These are phyloP conservation scores for Entoloma clypeatum DNA, from an alignment of 1,284 basidiomycete genomes.

Conservation along the genomic window DNA sequence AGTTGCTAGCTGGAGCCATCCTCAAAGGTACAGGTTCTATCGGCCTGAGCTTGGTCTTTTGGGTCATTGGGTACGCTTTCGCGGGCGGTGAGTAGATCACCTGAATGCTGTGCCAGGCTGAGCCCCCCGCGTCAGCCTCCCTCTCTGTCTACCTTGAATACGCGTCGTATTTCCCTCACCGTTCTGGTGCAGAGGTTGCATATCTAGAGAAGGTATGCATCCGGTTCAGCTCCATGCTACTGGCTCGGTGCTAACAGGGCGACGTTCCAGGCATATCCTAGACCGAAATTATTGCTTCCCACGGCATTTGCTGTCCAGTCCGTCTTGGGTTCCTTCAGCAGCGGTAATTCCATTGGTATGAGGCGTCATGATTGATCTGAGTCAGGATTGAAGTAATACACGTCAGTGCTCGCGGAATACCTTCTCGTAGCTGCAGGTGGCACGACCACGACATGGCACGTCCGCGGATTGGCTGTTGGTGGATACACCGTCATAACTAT, in stretches of 20 bases:
- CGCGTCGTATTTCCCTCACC: slow-evolving; percentile 39
- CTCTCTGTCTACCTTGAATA: slow-evolving; percentile 35
- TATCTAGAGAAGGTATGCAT: slow-evolving; percentile 38
- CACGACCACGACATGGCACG: slow-evolving; percentile 28
- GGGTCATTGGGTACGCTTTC: slow-evolving; percentile 39
- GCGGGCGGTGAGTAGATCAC: slow-evolving; percentile 27
- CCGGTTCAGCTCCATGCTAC: neutral
- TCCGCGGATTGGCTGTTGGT: slow-evolving; percentile 34
- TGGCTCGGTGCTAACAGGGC: neutral
- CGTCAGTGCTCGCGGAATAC: slow-evolving; percentile 31
- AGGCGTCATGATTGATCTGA: neutral
- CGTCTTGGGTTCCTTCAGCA: slow-evolving; percentile 38
- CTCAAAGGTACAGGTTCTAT: slow-evolving; percentile 39
- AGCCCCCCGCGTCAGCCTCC: slow-evolving; percentile 20
- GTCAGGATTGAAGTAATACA: neutral
- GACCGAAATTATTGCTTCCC: slow-evolving; percentile 36
- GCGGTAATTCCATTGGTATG: slow-evolving; percentile 33
- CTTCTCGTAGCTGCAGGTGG: slow-evolving; percentile 30
- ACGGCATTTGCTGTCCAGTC: slow-evolving; percentile 42
- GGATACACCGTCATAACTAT: slow-evolving; percentile 30
- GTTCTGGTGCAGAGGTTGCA: slow-evolving; percentile 46
- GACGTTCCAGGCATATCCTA: slow-evolving; percentile 36
- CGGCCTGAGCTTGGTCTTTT: slow-evolving; percentile 40
- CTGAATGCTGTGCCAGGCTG: neutral
- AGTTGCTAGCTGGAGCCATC: slow-evolving; percentile 32